These are phyloP conservation scores for Colletotrichum brevisporum DNA, from an alignment of 2,329 filamentous ascomycete genomes.

Conservation along the genomic window DNA sequence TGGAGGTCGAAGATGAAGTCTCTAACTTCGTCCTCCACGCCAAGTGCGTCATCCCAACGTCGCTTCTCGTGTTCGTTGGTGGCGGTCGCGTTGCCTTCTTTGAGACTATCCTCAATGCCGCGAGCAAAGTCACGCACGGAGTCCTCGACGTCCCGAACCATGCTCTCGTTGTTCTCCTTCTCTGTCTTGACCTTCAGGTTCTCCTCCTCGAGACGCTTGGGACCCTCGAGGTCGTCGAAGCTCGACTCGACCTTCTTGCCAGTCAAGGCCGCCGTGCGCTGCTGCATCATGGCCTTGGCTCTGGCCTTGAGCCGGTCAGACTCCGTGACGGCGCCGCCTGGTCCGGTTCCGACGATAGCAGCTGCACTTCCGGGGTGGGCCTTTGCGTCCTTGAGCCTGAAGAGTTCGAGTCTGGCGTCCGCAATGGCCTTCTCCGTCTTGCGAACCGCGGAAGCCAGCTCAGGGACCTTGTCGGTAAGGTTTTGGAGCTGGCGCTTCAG, in stretches of 20 bases:
- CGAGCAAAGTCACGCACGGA: slow-evolving; percentile 91
- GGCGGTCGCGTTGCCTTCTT: slow-evolving; percentile 82
- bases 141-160: slow-evolving; percentile 97
- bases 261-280: slow-evolving; percentile 91
- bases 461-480: slow-evolving; percentile 89
- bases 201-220: slow-evolving; percentile 91
- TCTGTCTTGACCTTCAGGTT: slow-evolving; percentile 85
- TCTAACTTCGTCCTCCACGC: slow-evolving; percentile 95
- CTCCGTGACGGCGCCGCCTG: slow-evolving; percentile 91
- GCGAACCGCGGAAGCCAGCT: slow-evolving; percentile 92
- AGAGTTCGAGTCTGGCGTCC: slow-evolving; percentile 91
- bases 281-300: slow-evolving; percentile 99
- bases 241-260: slow-evolving; percentile 81
- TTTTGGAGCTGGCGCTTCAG: slow-evolving; percentile 91
- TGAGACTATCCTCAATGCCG: slow-evolving; percentile 88
- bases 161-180: slow-evolving; percentile 93
- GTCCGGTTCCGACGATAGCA: slow-evolving; percentile 90
- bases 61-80: slow-evolving; percentile 90
- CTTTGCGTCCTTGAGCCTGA: slow-evolving; percentile 94
- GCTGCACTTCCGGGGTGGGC: slow-evolving; percentile 86
- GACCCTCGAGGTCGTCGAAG: slow-evolving; percentile 82
- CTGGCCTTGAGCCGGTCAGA: slow-evolving; percentile 94
- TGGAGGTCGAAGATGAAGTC: slow-evolving; percentile 99
- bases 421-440: slow-evolving; percentile 93
- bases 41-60: slow-evolving; percentile 95